These are phyloP conservation scores for Nymphaea thermarum DNA, from an alignment of 164 flowering plant species.

Conservation along the genomic window DNA sequence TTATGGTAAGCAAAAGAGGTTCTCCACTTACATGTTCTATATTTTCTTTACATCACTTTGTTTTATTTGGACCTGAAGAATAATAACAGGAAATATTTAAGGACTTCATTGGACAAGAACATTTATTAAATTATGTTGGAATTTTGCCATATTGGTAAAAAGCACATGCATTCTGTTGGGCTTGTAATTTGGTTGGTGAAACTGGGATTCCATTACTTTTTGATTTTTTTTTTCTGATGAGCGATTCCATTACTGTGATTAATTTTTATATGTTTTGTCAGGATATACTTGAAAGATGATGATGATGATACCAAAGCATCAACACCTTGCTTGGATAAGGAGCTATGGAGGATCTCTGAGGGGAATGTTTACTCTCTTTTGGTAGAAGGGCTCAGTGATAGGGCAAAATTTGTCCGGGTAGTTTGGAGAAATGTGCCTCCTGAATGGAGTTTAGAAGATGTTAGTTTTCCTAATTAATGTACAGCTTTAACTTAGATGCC, in stretches of 20 bases:
- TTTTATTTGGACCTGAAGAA: too few species aligned
- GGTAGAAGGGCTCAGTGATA: conserved; percentile 50
- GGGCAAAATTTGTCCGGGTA: conserved; percentile 69
- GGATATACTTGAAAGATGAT: conserved; percentile 57
- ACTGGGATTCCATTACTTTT: too few species aligned
- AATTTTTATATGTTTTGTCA: conserved; percentile 12
- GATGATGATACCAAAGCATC: conserved; percentile 30
- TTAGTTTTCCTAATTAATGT: conserved; percentile 14
- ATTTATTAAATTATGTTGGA: too few species aligned
- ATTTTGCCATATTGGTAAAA: too few species aligned
- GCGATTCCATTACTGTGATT: neutral
- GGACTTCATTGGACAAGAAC: too few species aligned
- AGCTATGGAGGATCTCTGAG: conserved; percentile 89
- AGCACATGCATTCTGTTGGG: too few species aligned
- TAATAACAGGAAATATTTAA: too few species aligned
- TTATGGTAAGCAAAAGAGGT: too few species aligned
- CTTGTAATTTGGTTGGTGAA: too few species aligned
- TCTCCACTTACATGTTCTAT: too few species aligned
- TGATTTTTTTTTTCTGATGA: too few species aligned
- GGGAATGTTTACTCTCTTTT: conserved; percentile 52
- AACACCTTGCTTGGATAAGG: conserved; percentile 79
- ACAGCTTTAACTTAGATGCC: neutral
- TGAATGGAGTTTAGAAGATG: conserved; percentile 46
- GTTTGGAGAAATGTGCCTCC: conserved; percentile 47
- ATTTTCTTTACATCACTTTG: too few species aligned